phyloP scores from a whole-genome alignment of 495 filamentous ascomycete genomes.

The Pyrenula aspistea region DNA sequence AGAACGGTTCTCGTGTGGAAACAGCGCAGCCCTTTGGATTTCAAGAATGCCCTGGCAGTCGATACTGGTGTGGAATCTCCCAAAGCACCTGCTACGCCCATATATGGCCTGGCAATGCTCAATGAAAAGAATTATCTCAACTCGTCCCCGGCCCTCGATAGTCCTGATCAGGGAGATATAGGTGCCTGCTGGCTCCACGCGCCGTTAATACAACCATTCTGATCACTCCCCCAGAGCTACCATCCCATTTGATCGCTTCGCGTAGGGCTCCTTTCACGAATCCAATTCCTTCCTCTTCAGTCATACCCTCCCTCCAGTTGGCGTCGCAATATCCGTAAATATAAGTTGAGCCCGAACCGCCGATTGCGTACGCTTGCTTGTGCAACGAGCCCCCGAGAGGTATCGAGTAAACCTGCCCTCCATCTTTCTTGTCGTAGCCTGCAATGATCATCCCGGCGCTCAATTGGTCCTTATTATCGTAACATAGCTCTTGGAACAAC shows the following conservation, averaged over 20 bases:
- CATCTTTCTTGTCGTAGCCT: constrained; percentile 84
- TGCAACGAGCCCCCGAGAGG: constrained; percentile 93
- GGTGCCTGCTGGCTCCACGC: constrained; percentile 73
- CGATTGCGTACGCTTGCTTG: constrained; percentile 92
- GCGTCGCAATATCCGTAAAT: constrained; percentile 98
- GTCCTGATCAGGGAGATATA: constrained; percentile 80
- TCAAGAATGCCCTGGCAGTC: too few species aligned
- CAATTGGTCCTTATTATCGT: constrained; percentile 87
- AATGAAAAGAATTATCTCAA: too few species aligned
- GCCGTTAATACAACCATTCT: constrained; percentile 90
- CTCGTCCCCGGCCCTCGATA: constrained; percentile 55
- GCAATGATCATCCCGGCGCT: constrained; percentile 96
- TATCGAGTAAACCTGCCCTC: constrained; percentile 94
- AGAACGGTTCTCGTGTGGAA: too few species aligned
- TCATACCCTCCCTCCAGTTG: constrained; percentile 93
- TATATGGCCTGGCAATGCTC: too few species aligned
- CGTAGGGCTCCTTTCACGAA: constrained; percentile 84
- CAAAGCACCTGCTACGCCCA: too few species aligned
- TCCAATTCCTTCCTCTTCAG: constrained; percentile 77
- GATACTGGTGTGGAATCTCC: too few species aligned
- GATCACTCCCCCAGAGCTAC: constrained; percentile 95
- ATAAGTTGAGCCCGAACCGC: constrained; percentile 94
- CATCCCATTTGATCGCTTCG: constrained; percentile 98
- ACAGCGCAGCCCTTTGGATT: too few species aligned
- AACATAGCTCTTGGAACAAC: constrained; percentile 95